Conservation (phyloP, 208 protist genomes). For the Acanthamoeba rhysodes region DNA sequence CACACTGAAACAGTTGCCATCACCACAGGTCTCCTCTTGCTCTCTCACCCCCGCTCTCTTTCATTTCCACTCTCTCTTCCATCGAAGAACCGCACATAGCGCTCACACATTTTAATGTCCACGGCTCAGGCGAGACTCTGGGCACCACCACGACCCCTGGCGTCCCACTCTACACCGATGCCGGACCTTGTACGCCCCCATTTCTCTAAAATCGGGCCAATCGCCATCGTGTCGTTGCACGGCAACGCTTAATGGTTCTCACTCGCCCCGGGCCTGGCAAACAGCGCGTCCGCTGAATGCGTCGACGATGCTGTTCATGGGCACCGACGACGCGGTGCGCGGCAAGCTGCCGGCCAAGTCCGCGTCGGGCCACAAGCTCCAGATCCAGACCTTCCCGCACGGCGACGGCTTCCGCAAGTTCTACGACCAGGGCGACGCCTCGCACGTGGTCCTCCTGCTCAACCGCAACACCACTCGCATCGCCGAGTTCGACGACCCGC, state of each 20-base stretch:
- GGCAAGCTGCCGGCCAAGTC: constrained; percentile 14
- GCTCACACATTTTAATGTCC: not conserved
- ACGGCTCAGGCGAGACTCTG: not conserved
- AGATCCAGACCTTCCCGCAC: not conserved
- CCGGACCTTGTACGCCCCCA: not conserved
- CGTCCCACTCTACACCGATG: not conserved
- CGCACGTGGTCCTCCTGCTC: constrained; percentile 25
- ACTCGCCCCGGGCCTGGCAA: not conserved
- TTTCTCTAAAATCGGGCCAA: not conserved
- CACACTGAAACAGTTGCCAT: constrained; percentile 39
- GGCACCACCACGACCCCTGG: not conserved
- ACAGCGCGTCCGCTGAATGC: not conserved
- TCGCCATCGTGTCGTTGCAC: no score
- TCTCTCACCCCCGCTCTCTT: not conserved
- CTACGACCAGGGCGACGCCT: not conserved
- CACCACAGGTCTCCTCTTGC: constrained; percentile 16
- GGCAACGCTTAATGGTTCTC: not conserved
- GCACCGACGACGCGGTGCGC: not conserved
- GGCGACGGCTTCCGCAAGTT: constrained; percentile 26
- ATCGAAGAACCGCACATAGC: not conserved
- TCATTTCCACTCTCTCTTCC: not conserved
- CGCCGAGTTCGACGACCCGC: not conserved
- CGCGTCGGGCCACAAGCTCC: not conserved
- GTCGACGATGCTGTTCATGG: not conserved
- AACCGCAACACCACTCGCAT: constrained; percentile 14